Conservation (phyloP, 495 filamentous ascomycete species). For the Barbatosphaeria neglecta region DNA sequence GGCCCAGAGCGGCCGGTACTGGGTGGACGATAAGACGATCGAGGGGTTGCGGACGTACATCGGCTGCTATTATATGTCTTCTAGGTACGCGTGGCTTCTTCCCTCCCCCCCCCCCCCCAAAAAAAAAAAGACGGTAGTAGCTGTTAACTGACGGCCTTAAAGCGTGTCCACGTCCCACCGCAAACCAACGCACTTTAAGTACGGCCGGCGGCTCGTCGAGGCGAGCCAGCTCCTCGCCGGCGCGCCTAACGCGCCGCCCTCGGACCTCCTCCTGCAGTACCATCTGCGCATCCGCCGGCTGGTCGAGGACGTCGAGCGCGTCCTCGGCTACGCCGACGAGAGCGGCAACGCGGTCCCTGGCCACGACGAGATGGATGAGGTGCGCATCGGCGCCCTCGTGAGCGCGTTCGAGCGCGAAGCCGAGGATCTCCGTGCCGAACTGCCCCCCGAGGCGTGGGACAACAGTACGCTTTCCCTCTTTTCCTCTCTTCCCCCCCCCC, state of each 20-base stretch:
- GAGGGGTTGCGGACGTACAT: slow-evolving; percentile 15
- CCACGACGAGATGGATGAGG: slow-evolving; percentile 2
- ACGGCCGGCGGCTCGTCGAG: slow-evolving; percentile 4
- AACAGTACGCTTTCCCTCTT: slow-evolving; percentile 2
- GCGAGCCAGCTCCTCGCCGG: slow-evolving; percentile 2
- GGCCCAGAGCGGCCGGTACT: background rate
- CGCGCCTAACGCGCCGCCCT: background rate
- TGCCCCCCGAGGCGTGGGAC: slow-evolving; percentile 6
- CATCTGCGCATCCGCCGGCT: slow-evolving; percentile 6
- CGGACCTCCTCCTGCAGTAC: slow-evolving; percentile 8
- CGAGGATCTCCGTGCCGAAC: slow-evolving; percentile 1
- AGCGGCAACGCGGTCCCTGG: too few species aligned
- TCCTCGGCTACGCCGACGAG: slow-evolving; percentile 3
- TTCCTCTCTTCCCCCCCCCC: background rate
- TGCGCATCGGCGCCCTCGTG: slow-evolving; percentile 5
- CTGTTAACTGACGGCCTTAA: too few species aligned
- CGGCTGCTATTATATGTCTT: slow-evolving; percentile 17
- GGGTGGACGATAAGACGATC: slow-evolving; percentile 9
- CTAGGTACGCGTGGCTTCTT: slow-evolving; percentile 16
- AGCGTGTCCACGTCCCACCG: slow-evolving; percentile 4
- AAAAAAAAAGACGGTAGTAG: background rate
- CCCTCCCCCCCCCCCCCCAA: background rate
- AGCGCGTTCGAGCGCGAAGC: slow-evolving; percentile 5
- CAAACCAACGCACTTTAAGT: slow-evolving; percentile 7
- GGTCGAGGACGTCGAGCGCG: slow-evolving; percentile 7